A percentile compares a stretch with the other conserved stretches of the same genome.
Conservation (phyloP, 768 basidiomycete species). For the Candolleomyces eurysporus region DNA sequence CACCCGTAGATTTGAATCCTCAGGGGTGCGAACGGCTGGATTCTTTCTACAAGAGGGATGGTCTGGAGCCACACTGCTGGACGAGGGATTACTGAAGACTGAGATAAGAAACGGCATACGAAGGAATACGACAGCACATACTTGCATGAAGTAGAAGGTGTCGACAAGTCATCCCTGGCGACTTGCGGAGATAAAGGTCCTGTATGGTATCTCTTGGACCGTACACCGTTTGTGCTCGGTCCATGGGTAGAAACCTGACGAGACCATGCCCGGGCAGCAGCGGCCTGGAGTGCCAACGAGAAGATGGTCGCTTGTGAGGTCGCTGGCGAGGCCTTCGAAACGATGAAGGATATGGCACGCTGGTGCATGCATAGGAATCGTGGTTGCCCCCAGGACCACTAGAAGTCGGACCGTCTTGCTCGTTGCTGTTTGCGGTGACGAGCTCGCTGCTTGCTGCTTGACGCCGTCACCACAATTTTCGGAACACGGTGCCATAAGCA, state of each 20-base stretch:
- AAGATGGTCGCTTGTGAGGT: slow-evolving; percentile 28
- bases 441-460: not conserved
- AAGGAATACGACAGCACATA: not conserved
- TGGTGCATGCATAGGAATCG: slow-evolving; percentile 50
- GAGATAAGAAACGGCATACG: not conserved
- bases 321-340: slow-evolving; percentile 16
- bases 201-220: not conserved
- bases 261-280: slow-evolving; percentile 50
- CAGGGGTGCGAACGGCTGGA: not conserved
- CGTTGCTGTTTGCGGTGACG: slow-evolving; percentile 3
- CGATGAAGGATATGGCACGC: slow-evolving; percentile 38
- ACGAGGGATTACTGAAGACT: not conserved
- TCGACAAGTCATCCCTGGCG: not conserved
- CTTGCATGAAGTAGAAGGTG: not conserved
- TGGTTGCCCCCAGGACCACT: not conserved
- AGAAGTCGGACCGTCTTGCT: not conserved
- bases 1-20: not conserved
- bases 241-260: slow-evolving; percentile 21
- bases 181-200: not conserved
- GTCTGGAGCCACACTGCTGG: not conserved
- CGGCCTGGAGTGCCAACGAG: slow-evolving; percentile 41
- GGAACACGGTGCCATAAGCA: not conserved
- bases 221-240: not conserved
- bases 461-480: not conserved
- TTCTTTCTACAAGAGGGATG: not conserved